Percentiles rank a stretch among this genome's conserved stretches.
Evolutionary conservation across 768 basidiomycete genomes (phyloP).

Genomic region (Dioszegia aurantiaca): DNA sequence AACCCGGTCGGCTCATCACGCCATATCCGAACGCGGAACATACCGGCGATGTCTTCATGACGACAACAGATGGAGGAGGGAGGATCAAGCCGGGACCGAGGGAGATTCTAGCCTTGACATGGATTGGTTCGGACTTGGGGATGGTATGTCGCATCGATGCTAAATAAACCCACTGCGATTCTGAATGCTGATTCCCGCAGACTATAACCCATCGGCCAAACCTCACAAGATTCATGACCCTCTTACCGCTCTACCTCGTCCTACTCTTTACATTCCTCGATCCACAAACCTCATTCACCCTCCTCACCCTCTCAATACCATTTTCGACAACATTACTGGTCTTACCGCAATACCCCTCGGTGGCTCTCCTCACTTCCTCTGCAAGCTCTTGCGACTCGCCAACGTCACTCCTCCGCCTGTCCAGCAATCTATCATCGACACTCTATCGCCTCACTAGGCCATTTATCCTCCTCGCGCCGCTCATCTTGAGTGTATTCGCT

Average conservation of each 20-base stretch:
- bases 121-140: conserved; percentile 16
- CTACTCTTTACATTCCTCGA: conserved; percentile 1
- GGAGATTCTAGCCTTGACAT: conserved; percentile 13
- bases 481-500: conserved; percentile 22
- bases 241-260: conserved; percentile 14
- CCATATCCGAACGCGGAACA: conserved; percentile 16
- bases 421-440: conserved; percentile 17
- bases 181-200: background rate
- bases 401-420: conserved; percentile 20
- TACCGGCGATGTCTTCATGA: no score
- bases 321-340: conserved; percentile 28
- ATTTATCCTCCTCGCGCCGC: conserved; percentile 25
- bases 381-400: no score
- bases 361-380: conserved; percentile 13
- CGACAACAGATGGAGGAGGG: background rate
- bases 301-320: conserved; percentile 29
- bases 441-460: conserved; percentile 14
- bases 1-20: conserved; percentile 16
- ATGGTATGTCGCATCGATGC: conserved; percentile 6
- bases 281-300: conserved; percentile 11
- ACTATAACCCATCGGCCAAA: background rate
- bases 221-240: conserved; percentile 13
- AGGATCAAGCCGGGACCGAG: background rate
- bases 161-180: background rate
- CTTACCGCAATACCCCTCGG: conserved; percentile 24